Evolutionary conservation across 1,284 basidiomycete genomes (phyloP).

Genomic region (Heterobasidion annosum): DNA sequence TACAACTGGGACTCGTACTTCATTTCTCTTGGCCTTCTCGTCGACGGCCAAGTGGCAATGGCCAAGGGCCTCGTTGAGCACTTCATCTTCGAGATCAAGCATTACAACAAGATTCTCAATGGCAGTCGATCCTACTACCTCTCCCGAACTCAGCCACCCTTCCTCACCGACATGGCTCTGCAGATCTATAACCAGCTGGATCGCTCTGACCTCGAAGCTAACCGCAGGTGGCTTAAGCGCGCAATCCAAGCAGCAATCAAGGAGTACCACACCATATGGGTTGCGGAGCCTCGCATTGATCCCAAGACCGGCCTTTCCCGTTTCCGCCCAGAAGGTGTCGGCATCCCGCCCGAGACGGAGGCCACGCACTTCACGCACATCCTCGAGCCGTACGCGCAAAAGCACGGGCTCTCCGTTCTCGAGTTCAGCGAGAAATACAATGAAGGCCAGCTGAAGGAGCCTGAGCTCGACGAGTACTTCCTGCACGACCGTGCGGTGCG

Average conservation of each 20-base stretch:
- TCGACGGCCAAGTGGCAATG: constrained; percentile 90
- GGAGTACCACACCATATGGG: constrained; percentile 98
- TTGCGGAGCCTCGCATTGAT: constrained; percentile 88
- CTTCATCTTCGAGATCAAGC: constrained; percentile 98
- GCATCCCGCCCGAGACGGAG: constrained; percentile 97
- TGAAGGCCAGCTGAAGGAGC: constrained; percentile 76
- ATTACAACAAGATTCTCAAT: constrained; percentile 87
- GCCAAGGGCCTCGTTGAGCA: constrained; percentile 98
- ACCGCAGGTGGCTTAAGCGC: constrained; percentile 88
- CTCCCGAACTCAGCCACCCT: constrained; percentile 93
- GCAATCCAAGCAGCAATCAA: constrained; percentile 97
- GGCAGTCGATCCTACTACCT: constrained; percentile 86
- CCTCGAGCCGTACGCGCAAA: constrained; percentile 88
- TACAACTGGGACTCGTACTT: constrained; percentile 96
- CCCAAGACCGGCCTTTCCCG: constrained; percentile 89
- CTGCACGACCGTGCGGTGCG: constrained; percentile 92
- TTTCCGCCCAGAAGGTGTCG: constrained; percentile 89
- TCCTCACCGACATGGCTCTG: constrained; percentile 96
- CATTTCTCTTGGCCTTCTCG: constrained; percentile 87
- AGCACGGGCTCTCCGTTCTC: constrained; percentile 91
- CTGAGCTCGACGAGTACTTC: constrained; percentile 94
- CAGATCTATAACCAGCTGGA: constrained; percentile 97
- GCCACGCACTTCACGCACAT: constrained; percentile 97
- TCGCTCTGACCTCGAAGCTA: constrained; percentile 71
- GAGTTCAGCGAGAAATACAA: constrained; percentile 98